Base-by-base conservation (phyloP, 2,329 filamentous ascomycete genomes). In the Aspergillus vadensis region DNA sequence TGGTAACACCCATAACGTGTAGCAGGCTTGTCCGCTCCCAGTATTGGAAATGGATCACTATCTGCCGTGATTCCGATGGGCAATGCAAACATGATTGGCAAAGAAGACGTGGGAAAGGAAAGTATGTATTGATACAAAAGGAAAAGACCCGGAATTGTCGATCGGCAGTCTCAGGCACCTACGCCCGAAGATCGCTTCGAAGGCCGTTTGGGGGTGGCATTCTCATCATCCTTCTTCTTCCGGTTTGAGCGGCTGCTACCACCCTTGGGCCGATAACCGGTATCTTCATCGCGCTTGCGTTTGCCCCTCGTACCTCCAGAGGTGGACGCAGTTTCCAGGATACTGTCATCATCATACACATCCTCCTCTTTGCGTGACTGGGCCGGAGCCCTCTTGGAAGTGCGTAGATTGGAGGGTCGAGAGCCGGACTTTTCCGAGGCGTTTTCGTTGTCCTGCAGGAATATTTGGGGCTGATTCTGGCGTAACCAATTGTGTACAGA, bases 401-500 rank as follows among this genome's bases (percentile, higher is more conserved):
- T 66, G 38, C 79, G 76, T 44, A 74, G 68, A 50, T 76, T 78
- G 15, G 76, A 74, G 10, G 77, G 73, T 39, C 77, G 73, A 14
- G 74, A 72, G 19, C 68, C 62, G 32, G 76, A 74, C 68, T 80
- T 81, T 60, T 81, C 79, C 4, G 76, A 75, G 6, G 73, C 69
- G 32, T 72, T 69, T 69, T 89, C 87, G 58, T 87, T 86, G 69
- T 92, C 91, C 74, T 96, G 90, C 19, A 96, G 79, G 79, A 96
- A 93, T 52, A 92, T 88, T 74, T 94, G 88, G 3, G 92, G 91
- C 61, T 91, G 88, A 76, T 97, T 85, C 72, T 91, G 88, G 64
- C 91, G 86, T 12, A 99, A 85, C 95, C 95, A 99, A 76, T 96
- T 97, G 79, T 96, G 96, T 3, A 97, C 93, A 61, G 91, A 96